Evolutionary conservation across 2,329 filamentous ascomycete species (phyloP), one percentile per base, ranked within the genome.

Genomic region (Colletotrichum caudatum): DNA sequence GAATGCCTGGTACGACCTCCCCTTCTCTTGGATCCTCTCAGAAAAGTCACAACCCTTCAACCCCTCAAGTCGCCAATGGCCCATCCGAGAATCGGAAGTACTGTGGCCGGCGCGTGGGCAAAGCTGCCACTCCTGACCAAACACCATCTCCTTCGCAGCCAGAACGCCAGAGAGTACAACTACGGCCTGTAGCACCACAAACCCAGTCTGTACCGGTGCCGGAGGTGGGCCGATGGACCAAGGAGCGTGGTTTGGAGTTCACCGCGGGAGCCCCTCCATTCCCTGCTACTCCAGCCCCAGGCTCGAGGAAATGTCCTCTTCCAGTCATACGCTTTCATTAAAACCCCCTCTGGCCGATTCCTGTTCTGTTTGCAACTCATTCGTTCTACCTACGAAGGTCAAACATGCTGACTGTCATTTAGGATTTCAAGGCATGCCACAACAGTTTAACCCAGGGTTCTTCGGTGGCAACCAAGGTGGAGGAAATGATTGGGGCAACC

Each of bases 361-460:
- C 39, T 53, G 26, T 60, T 33, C 29, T 48, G 26, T 66, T 66
- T 64, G 35, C 20, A n/a, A 35, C 65, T 63, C 48, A 20, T 23
- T 58, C 18, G 35, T 64, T 48, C 39, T 16, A 20, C 7, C 16
- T 26, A 14, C 29, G 9, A 23, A 54, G 29, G 26, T 29, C 26
- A 41, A 20, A 44, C 16, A 53, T 44, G 57, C 78, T 81, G 68
- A 81, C 73, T 59, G 14, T 6, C 14, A 44, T 51, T 4, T 75
- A 86, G 90, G 88, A 54, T 94, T 94, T 80, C 89, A 90, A 82
- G 89, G 86, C 72, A 90, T 91, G 83, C 89, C 89, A 77, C 86
- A 88, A 66, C 89, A 91, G 77, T 95, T 94, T 82, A 93, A 92
- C 78, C 89, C 91, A 48, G 89, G 86, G 69, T 94, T 94, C 83